These are phyloP conservation scores for Elaeis guineensis DNA, from an alignment of 176 grass and related monocot genomes.

Conservation along the genomic window DNA sequence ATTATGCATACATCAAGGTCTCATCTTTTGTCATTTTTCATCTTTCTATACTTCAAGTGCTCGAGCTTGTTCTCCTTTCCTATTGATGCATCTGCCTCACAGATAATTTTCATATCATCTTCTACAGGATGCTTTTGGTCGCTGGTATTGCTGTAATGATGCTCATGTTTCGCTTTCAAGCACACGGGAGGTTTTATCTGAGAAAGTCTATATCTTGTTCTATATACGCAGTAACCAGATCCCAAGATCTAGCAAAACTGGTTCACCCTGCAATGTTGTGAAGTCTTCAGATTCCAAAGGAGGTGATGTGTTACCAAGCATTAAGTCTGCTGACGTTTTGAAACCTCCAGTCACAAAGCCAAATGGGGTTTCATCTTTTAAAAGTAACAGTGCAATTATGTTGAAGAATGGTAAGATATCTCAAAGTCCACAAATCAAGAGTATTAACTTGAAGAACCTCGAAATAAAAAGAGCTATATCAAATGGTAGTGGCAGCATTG, in stretches of 20 bases:
- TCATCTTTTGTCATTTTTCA: not conserved
- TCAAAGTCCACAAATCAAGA: constrained; percentile 51
- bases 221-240: constrained; percentile 63
- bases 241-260: constrained; percentile 61
- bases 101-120: constrained; percentile 6
- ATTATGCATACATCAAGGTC: constrained; percentile 99
- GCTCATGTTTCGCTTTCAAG: constrained; percentile 77
- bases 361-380: constrained; percentile 42
- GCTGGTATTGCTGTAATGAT: constrained; percentile 98
- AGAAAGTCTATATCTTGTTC: constrained; percentile 99
- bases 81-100: not conserved
- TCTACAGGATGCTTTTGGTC: constrained; percentile 68
- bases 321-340: constrained; percentile 28
- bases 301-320: constrained; percentile 26
- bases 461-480: constrained; percentile 36
- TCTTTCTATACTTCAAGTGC: constrained; percentile 4
- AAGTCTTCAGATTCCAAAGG: constrained; percentile 65
- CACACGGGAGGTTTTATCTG: constrained; percentile 77
- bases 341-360: constrained; percentile 49
- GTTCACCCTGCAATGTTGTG: constrained; percentile 44
- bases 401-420: constrained; percentile 56
- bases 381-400: constrained; percentile 12
- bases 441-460: constrained; percentile 59
- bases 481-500: constrained; percentile 44
- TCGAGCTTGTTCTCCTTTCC: not conserved